These are phyloP conservation scores for Dothidotthia symphoricarpi DNA, from an alignment of 2,329 filamentous ascomycete species.

Conservation along the genomic window DNA sequence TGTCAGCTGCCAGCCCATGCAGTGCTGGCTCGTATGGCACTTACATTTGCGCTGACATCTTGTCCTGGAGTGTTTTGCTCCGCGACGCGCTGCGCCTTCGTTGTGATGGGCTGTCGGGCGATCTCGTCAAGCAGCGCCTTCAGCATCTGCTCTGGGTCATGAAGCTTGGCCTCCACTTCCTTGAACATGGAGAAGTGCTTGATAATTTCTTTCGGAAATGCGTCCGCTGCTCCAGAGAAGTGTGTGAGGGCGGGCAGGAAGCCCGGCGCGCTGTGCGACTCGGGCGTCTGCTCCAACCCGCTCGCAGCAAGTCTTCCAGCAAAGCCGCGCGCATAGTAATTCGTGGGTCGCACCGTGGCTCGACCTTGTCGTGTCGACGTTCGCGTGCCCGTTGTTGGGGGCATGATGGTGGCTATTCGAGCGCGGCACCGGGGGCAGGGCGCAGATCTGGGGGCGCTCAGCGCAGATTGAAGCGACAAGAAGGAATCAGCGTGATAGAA, in stretches of 20 bases:
- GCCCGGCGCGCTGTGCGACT: constrained; percentile 43
- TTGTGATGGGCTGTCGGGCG: constrained; percentile 47
- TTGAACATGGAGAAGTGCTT: constrained; percentile 94
- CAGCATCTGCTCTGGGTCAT: constrained; percentile 79
- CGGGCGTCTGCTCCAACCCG: constrained; percentile 41
- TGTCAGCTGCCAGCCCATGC: constrained; percentile 16
- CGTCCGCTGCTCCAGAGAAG: constrained; percentile 89
- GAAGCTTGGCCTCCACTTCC: constrained; percentile 96
- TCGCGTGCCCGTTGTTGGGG: constrained; percentile 36
- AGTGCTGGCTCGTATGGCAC: constrained; percentile 37
- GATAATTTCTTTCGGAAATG: constrained; percentile 90
- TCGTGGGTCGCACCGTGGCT: constrained; percentile 48
- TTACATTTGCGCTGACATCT: constrained; percentile 43
- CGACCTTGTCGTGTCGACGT: constrained; percentile 49
- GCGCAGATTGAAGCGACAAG: constrained; percentile 11
- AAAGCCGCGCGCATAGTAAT: constrained; percentile 54
- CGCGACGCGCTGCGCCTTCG: constrained; percentile 25
- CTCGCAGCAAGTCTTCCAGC: constrained; percentile 39
- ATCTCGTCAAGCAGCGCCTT: constrained; percentile 70
- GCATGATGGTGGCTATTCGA: constrained; percentile 31
- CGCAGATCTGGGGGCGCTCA: constrained; percentile 23
- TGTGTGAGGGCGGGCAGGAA: constrained; percentile 67
- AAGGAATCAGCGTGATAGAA: constrained; percentile 16
- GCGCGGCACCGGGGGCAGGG: constrained; percentile 18
- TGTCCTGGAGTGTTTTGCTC: constrained; percentile 34